Evolutionary conservation across 176 grass and related monocot genomes (phyloP).

Genomic region (Aegilops umbellulata): DNA sequence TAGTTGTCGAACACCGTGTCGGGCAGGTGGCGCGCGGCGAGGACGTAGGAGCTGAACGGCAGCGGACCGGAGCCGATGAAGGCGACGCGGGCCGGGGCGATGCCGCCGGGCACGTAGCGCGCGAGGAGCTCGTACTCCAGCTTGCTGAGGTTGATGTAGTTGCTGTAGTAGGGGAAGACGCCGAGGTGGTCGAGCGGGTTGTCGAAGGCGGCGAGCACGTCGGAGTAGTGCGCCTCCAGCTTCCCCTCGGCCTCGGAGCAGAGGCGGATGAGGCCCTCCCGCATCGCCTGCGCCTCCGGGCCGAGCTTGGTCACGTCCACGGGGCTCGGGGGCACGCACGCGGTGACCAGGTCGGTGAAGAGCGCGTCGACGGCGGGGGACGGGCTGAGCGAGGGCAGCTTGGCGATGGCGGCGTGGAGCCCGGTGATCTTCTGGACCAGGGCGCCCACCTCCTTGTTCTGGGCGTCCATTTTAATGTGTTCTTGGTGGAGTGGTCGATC

Average conservation of each 20-base stretch:
- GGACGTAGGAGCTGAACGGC: not conserved
- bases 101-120: slow-evolving; percentile 5
- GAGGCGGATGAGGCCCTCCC: slow-evolving; percentile 49
- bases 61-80: slow-evolving; percentile 7
- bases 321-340: slow-evolving; percentile 53
- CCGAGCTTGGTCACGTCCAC: slow-evolving; percentile 62
- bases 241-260: slow-evolving; percentile 67
- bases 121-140: not conserved
- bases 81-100: not conserved
- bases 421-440: slow-evolving; percentile 50
- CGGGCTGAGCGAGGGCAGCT: slow-evolving; percentile 55
- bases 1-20: not conserved
- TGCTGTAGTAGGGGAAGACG: not conserved
- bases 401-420: slow-evolving; percentile 43
- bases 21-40: not conserved
- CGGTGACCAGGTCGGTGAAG: slow-evolving; percentile 60
- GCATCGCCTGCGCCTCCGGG: slow-evolving; percentile 41
- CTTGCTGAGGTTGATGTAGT: slow-evolving; percentile 7
- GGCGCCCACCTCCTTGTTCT: slow-evolving; percentile 34
- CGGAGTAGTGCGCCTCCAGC: slow-evolving; percentile 68
- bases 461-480: slow-evolving; percentile 23
- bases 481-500: not conserved
- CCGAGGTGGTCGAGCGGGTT: slow-evolving; percentile 67
- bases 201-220: slow-evolving; percentile 50
- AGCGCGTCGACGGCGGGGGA: slow-evolving; percentile 45